Evolutionary conservation across 768 basidiomycete species (phyloP).

Genomic region (Tephrocybe rancida): DNA sequence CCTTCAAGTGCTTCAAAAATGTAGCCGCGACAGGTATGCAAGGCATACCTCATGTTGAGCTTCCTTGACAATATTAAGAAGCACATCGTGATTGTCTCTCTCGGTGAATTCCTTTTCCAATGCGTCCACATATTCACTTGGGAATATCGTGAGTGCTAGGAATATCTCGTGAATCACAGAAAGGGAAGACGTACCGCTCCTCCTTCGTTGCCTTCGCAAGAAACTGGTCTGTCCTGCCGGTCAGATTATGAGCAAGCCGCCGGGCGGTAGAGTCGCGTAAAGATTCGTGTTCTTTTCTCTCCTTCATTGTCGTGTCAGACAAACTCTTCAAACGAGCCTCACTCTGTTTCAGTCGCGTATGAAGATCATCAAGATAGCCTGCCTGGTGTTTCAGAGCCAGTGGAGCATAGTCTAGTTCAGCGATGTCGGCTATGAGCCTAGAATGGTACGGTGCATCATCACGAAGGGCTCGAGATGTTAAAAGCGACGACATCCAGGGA

Average conservation of each 20-base stretch:
- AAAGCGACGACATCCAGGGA: too few species aligned
- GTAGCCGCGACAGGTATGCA: not conserved
- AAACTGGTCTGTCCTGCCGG: slow-evolving; percentile 44
- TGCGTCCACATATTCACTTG: slow-evolving; percentile 48
- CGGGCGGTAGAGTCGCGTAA: slow-evolving; percentile 41
- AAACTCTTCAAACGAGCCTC: slow-evolving; percentile 28
- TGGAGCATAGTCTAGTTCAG: slow-evolving; percentile 41
- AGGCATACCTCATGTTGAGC: slow-evolving; percentile 37
- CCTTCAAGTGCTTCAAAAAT: not conserved
- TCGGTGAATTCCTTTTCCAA: slow-evolving; percentile 42
- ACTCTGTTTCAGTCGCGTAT: slow-evolving; percentile 25
- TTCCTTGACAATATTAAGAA: slow-evolving; percentile 34
- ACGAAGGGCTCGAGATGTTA: slow-evolving; percentile 33
- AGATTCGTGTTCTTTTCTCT: slow-evolving; percentile 43
- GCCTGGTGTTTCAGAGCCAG: slow-evolving; percentile 38
- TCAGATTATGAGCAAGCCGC: slow-evolving; percentile 39
- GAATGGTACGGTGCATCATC: slow-evolving; percentile 41
- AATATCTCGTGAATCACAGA: not conserved
- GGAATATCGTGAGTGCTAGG: not conserved
- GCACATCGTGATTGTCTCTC: slow-evolving; percentile 31
- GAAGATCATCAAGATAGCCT: slow-evolving; percentile 35
- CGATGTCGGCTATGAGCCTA: slow-evolving; percentile 32
- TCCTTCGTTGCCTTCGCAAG: slow-evolving; percentile 45
- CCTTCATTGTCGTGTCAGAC: slow-evolving; percentile 42
- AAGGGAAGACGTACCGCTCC: slow-evolving; percentile 35